A percentile compares a stretch with the other conserved stretches of the same genome.
phyloP scores from a whole-genome alignment of 495 filamentous ascomycete species.

The Terfezia boudieri region DNA sequence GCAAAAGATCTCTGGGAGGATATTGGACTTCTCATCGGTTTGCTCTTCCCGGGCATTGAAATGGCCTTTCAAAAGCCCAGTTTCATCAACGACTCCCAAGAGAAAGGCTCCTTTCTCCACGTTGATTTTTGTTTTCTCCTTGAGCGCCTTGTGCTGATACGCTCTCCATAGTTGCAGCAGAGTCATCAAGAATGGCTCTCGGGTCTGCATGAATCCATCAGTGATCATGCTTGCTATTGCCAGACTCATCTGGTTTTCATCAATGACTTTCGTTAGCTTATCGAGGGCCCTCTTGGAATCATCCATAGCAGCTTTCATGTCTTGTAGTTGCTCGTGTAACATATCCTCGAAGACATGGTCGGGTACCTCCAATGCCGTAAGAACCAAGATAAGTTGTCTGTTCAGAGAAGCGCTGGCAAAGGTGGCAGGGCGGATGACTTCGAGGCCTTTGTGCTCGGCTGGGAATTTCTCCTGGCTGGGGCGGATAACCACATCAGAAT shows the following conservation, averaged over 20 bases:
- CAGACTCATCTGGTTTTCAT: slow-evolving; percentile 63
- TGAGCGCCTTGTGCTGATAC: slow-evolving; percentile 66
- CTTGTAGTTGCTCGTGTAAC: slow-evolving; percentile 37
- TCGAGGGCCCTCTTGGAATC: slow-evolving; percentile 37
- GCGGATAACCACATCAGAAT: slow-evolving; percentile 48
- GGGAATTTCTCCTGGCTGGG: slow-evolving; percentile 73
- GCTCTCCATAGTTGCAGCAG: slow-evolving; percentile 53
- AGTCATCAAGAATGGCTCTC: slow-evolving; percentile 66
- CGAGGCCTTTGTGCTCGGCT: slow-evolving; percentile 44
- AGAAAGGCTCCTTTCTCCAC: slow-evolving; percentile 69
- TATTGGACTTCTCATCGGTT: slow-evolving; percentile 8
- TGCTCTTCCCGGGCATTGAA: slow-evolving; percentile 20
- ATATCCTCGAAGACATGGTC: slow-evolving; percentile 45
- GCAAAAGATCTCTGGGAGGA: slow-evolving; percentile 73
- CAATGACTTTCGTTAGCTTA: slow-evolving; percentile 50
- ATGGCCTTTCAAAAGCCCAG: slow-evolving; percentile 47
- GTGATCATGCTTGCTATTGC: slow-evolving; percentile 48
- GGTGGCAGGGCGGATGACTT: slow-evolving; percentile 63
- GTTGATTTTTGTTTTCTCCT: slow-evolving; percentile 74
- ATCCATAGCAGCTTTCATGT: slow-evolving; percentile 44
- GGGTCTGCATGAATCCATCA: slow-evolving; percentile 50
- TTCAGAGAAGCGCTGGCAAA: slow-evolving; percentile 60
- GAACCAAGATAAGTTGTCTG: slow-evolving; percentile 64
- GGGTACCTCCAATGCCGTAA: slow-evolving; percentile 52
- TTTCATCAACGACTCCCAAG: slow-evolving; percentile 80